These are phyloP conservation scores for Mycena filopes DNA, from an alignment of 768 basidiomycete species.

Conservation along the genomic window DNA sequence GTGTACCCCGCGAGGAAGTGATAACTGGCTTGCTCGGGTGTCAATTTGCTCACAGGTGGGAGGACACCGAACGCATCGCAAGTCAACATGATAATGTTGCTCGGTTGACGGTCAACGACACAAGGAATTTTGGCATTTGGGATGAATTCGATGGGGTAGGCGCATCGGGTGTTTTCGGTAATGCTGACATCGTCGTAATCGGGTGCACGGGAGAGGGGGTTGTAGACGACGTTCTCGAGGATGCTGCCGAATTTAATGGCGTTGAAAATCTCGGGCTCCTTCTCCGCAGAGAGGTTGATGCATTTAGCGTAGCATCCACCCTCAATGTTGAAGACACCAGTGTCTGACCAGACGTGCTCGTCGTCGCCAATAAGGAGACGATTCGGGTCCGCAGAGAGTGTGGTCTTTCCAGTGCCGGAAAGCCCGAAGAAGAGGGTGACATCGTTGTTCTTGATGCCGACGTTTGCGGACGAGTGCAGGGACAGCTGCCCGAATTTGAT, in stretches of 20 bases:
- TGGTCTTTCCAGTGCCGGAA: slow-evolving; percentile 98
- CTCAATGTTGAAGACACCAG: slow-evolving; percentile 99
- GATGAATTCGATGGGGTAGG: slow-evolving; percentile 98
- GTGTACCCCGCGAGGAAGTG: slow-evolving; percentile 98
- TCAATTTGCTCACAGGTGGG: slow-evolving; percentile 93
- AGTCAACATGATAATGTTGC: slow-evolving; percentile 96
- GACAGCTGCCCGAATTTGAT: slow-evolving; percentile 98
- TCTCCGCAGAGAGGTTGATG: slow-evolving; percentile 95
- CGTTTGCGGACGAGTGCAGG: slow-evolving; percentile 97
- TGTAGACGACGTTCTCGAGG: slow-evolving; percentile 99
- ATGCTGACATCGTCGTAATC: slow-evolving; percentile 98
- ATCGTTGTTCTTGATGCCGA: slow-evolving; percentile 87
- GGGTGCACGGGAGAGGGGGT: slow-evolving; percentile 79
- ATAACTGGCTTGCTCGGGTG: slow-evolving; percentile 95
- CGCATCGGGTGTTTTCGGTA: slow-evolving; percentile 99
- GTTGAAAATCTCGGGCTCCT: slow-evolving; percentile 97
- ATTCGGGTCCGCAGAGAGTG: slow-evolving; percentile 94
- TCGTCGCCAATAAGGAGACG: slow-evolving; percentile 98
- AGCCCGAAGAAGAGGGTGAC: slow-evolving; percentile 99
- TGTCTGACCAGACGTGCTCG: slow-evolving; percentile 99
- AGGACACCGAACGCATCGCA: slow-evolving; percentile 99
- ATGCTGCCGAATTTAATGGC: slow-evolving; percentile 96
- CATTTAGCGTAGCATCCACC: slow-evolving; percentile 99
- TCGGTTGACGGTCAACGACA: slow-evolving; percentile 85
- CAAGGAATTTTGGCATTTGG: slow-evolving; percentile 96